Evolutionary conservation across 2,329 filamentous ascomycete species (phyloP).

Genomic region (Zasmidium cellare): DNA sequence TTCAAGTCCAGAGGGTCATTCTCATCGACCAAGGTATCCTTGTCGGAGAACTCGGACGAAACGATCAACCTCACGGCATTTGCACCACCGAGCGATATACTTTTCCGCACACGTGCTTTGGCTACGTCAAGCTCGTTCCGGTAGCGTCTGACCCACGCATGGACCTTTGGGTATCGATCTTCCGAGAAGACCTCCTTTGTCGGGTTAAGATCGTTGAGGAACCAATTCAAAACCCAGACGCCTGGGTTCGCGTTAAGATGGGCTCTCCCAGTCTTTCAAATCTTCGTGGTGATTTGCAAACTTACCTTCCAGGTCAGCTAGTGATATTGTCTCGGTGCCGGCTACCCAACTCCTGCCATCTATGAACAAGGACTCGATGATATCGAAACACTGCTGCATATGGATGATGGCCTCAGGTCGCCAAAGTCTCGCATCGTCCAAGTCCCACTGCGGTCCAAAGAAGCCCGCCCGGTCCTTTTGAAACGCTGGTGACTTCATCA

Average conservation of each 20-base stretch:
- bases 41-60: slow-evolving; percentile 49
- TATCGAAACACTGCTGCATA: slow-evolving; percentile 54
- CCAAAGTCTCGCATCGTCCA: slow-evolving; percentile 40
- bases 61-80: slow-evolving; percentile 55
- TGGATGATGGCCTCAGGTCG: slow-evolving; percentile 59
- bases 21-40: slow-evolving; percentile 46
- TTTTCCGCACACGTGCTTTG: slow-evolving; percentile 41
- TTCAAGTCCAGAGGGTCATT: slow-evolving; percentile 56
- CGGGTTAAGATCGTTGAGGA: slow-evolving; percentile 53
- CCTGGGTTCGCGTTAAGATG: slow-evolving; percentile 28
- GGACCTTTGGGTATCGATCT: slow-evolving; percentile 58
- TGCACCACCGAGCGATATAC: slow-evolving; percentile 51
- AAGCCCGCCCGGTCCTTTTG: slow-evolving; percentile 57
- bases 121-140: slow-evolving; percentile 48
- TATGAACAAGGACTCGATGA: slow-evolving; percentile 63
- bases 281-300: neutral
- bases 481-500: slow-evolving; percentile 60
- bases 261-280: neutral
- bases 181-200: slow-evolving; percentile 54
- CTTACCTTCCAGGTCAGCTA: slow-evolving; percentile 65
- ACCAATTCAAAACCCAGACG: slow-evolving; percentile 62
- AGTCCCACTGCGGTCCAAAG: slow-evolving; percentile 44
- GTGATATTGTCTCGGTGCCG: slow-evolving; percentile 50
- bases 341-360: slow-evolving; percentile 69
- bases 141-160: slow-evolving; percentile 67